Conservation (phyloP, 140 eudicot species). For the Ambrosia hybrid region DNA sequence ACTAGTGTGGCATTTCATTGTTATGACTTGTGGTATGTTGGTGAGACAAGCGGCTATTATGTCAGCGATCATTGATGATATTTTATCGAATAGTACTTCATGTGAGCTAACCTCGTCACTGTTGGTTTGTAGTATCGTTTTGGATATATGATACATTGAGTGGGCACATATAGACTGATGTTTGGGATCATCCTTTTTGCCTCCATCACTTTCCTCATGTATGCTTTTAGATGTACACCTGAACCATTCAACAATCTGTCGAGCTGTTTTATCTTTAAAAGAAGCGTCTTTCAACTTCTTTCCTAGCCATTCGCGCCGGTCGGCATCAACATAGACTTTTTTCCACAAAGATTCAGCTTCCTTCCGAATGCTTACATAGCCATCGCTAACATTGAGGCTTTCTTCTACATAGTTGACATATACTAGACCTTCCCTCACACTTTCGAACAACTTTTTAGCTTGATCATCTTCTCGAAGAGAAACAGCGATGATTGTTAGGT, state of each 20-base stretch:
- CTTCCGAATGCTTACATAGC: not conserved
- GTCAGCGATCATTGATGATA: constrained; percentile 9
- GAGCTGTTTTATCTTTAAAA: not conserved
- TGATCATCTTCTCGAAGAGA: not conserved
- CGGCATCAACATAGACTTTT: not conserved
- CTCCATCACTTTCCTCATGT: not conserved
- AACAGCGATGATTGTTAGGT: not conserved
- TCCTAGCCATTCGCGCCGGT: not conserved
- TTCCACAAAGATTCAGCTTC: not conserved
- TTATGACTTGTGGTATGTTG: constrained; percentile 5
- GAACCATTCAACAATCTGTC: not conserved
- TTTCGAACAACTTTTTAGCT: not conserved
- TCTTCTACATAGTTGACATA: constrained; percentile 10
- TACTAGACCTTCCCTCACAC: constrained; percentile 16
- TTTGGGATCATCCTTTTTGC: not conserved
- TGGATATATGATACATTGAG: constrained; percentile 6
- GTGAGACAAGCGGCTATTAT: constrained; percentile 15
- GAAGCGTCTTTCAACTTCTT: not conserved
- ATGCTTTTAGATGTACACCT: not conserved
- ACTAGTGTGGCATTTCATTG: constrained; percentile 7
- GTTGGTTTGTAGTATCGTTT: not conserved
- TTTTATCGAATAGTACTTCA: not conserved
- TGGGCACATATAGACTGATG: not conserved
- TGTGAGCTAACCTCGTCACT: not conserved
- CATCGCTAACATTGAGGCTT: not conserved